These are phyloP conservation scores for Marasmius tenuissimus DNA, from an alignment of 1,284 basidiomycete species.

Conservation along the genomic window DNA sequence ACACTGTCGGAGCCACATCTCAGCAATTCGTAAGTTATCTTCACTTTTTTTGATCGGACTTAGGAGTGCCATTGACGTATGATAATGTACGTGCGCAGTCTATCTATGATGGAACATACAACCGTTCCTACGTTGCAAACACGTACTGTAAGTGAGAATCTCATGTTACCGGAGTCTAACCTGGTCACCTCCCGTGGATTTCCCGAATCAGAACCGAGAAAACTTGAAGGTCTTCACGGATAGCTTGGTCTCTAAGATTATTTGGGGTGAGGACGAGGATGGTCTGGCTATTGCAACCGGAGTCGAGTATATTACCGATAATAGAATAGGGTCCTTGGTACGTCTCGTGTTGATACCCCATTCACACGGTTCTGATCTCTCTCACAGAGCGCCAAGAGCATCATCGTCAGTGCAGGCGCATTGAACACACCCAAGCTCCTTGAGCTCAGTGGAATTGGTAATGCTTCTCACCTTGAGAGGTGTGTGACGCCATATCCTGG, in stretches of 20 bases:
- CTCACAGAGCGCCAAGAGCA: constrained; percentile 7
- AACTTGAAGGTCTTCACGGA: constrained; percentile 11
- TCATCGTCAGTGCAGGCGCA: constrained; percentile 13
- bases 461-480: constrained; percentile 2
- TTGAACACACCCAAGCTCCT: constrained; percentile 12
- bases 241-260: constrained; percentile 7
- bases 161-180: no score
- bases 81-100: no score
- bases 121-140: constrained; percentile 13
- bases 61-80: no score
- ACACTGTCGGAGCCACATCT: neutral
- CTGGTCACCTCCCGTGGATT: neutral
- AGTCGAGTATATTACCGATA: constrained; percentile 12
- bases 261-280: constrained; percentile 13
- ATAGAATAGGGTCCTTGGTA: constrained; percentile 1
- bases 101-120: neutral
- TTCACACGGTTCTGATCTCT: neutral
- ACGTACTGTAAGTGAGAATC: constrained; percentile 4
- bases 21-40: constrained; percentile 6
- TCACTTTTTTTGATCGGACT: no score
- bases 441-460: constrained; percentile 14
- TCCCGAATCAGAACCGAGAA: constrained; percentile 6
- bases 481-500: neutral
- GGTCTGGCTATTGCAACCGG: constrained; percentile 13
- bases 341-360: neutral